A percentile compares a stretch with the other conserved stretches of the same genome.
These are phyloP conservation scores for Russula brevipes DNA, from an alignment of 768 basidiomycete species.

Conservation along the genomic window DNA sequence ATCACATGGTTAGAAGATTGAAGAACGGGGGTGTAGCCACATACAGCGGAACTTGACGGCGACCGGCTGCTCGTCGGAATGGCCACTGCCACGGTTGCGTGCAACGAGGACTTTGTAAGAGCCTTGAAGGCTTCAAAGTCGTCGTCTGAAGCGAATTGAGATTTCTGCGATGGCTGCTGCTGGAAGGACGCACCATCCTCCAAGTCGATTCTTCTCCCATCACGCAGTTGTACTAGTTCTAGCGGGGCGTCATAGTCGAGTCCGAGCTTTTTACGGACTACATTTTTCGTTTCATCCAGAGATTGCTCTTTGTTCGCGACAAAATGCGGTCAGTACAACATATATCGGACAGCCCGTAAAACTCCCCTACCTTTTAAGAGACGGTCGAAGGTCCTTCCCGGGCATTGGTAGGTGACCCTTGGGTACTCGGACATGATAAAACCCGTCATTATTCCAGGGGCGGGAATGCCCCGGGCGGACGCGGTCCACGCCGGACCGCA, in stretches of 20 bases:
- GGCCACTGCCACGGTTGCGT: conserved; percentile 18
- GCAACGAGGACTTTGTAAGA: conserved; percentile 36
- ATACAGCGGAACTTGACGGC: background rate
- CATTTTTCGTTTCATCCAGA: conserved; percentile 50
- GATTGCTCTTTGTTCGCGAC: conserved; percentile 46
- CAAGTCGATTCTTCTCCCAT: conserved; percentile 53
- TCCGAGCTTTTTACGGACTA: conserved; percentile 58
- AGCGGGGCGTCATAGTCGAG: conserved; percentile 38
- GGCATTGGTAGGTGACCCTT: conserved; percentile 21
- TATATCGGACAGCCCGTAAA: background rate
- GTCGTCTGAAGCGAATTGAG: conserved; percentile 46
- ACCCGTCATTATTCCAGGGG: background rate
- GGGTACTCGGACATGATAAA: conserved; percentile 1
- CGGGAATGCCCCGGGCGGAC: too few relatives aligned
- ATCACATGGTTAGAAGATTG: background rate
- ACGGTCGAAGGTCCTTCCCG: conserved; percentile 43
- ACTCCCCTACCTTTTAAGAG: conserved; percentile 42
- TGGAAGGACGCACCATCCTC: conserved; percentile 58
- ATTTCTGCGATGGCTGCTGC: background rate
- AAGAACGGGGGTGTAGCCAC: background rate
- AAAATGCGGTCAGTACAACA: conserved; percentile 13
- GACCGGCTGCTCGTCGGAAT: background rate
- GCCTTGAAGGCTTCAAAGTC: conserved; percentile 71
- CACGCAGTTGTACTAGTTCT: conserved; percentile 49
- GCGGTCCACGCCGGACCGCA: background rate